Evolutionary conservation across 371 early-diverging fungal genomes (phyloP), one percentile per base, ranked within the genome.

Genomic region (Syncephalastrum contaminatum): DNA sequence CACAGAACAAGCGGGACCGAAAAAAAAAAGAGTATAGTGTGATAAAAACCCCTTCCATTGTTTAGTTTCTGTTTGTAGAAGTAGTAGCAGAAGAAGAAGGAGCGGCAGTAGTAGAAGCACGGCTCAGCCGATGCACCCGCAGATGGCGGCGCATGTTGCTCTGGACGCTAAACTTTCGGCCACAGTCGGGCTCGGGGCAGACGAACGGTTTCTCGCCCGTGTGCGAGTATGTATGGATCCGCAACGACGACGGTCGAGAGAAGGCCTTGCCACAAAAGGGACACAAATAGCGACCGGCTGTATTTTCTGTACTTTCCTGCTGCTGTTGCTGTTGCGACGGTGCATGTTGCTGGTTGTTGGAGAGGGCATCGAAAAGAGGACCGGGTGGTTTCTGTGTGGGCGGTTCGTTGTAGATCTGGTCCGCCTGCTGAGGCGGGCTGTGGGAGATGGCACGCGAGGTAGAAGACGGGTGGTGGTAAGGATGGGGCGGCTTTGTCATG

Each of bases 131-230:
- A 51, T 79, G 79, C 12, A 76, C 65, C 48, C 77, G 67, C 46
- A 69, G 47, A 54, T 88, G 88, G 40, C 88, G 72, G 13, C 83
- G 79, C 72, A 84, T 56, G 49, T 88, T 88, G 69, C 82, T 81
- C 46, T 73, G 64, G 1, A 86, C 87, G 21, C 82, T 80, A 48
- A 88, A 88, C 25, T 64, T 60, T 56, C 80, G 73, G 8, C 71
- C 70, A 56, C 88, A 88, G 1, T 75, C 82, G 12, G 64, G 63
- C 16, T 64, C 69, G 0, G 64, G 53, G 53, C 88, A 88, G 16
- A 64, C 73, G 56, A 77, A 80, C 2, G 88, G 88, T 54, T 81
- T 78, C 58, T 86, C 86, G 19, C 87, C 86, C 2, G 88, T 86
- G 51, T 88, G 88, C 0, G 84, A 77, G 56, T 77, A 70, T 46